Percentiles rank a stretch among this genome's conserved stretches.
phyloP scores from a whole-genome alignment of 768 basidiomycete genomes.

The Baorangia bicolor region DNA sequence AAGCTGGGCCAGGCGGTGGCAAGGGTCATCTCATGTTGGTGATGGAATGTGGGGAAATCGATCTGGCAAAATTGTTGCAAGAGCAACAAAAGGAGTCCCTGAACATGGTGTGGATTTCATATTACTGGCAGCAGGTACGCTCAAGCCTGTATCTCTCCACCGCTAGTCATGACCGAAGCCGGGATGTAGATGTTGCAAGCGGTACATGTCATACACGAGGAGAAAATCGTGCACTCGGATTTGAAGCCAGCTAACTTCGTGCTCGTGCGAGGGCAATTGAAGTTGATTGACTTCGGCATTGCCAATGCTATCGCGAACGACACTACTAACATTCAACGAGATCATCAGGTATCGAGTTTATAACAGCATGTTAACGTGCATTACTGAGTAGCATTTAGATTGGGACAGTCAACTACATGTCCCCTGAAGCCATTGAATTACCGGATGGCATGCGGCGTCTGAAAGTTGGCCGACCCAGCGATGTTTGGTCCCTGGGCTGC shows the following conservation, averaged over 20 bases:
- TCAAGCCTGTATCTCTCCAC: not conserved
- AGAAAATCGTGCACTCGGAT: conserved; percentile 98
- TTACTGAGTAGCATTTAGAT: conserved; percentile 49
- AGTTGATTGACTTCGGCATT: conserved; percentile 99
- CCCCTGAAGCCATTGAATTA: conserved; percentile 92
- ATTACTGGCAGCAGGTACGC: conserved; percentile 95
- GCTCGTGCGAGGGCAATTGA: conserved; percentile 89
- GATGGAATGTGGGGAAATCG: conserved; percentile 97
- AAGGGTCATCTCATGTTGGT: conserved; percentile 81
- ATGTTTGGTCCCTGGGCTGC: conserved; percentile 97
- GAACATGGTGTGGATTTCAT: conserved; percentile 92
- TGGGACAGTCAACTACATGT: conserved; percentile 99
- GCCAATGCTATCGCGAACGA: conserved; percentile 98
- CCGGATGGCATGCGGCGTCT: conserved; percentile 84
- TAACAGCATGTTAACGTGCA: not conserved
- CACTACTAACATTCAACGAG: conserved; percentile 96
- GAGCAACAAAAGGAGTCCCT: conserved; percentile 82
- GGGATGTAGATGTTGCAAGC: conserved; percentile 87
- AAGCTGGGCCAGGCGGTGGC: conserved; percentile 56
- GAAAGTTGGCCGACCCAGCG: conserved; percentile 93
- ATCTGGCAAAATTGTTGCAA: conserved; percentile 78
- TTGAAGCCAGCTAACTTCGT: conserved; percentile 99
- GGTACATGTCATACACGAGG: conserved; percentile 97
- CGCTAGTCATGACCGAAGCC: not conserved
- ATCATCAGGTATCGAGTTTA: conserved; percentile 69